phyloP scores from a whole-genome alignment of 257 asterid species.

The Nyctanthes arbortristis region DNA sequence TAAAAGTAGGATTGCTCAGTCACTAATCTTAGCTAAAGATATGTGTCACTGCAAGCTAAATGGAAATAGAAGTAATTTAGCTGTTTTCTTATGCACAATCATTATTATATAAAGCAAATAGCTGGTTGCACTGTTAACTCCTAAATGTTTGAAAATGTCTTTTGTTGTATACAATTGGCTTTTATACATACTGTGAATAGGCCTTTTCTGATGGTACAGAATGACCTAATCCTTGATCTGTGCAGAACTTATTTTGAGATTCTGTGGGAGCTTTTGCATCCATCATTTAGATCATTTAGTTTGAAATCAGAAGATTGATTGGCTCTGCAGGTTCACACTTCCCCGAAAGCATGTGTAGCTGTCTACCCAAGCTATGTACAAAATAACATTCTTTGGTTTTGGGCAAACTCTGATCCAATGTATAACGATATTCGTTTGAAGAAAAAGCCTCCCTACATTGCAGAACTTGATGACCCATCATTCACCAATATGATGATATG shows the following conservation, averaged over 20 bases:
- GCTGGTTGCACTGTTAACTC: too few relatives aligned
- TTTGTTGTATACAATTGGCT: not conserved
- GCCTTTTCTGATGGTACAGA: not conserved
- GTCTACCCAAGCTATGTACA: conserved; percentile 83
- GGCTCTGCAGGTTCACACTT: conserved; percentile 65
- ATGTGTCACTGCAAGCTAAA: not conserved
- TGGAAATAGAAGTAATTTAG: too few relatives aligned
- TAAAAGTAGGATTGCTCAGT: not conserved
- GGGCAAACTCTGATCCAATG: conserved; percentile 76
- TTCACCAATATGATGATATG: conserved; percentile 49
- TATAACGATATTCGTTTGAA: conserved; percentile 49
- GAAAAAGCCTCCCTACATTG: conserved; percentile 74
- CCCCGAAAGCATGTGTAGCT: conserved; percentile 75
- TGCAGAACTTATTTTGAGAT: too few relatives aligned
- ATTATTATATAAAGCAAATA: too few relatives aligned
- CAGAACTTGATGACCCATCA: conserved; percentile 91
- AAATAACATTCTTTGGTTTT: conserved; percentile 87
- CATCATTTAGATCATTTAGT: too few relatives aligned
- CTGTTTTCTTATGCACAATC: not conserved
- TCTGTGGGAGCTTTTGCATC: too few relatives aligned
- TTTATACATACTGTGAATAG: not conserved
- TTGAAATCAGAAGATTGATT: conserved; percentile 11
- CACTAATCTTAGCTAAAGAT: not conserved
- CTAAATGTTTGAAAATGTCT: not conserved
- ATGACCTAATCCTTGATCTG: not conserved